Percentiles rank a stretch among this genome's conserved stretches.
These are phyloP conservation scores for Aphanoascus verrucosus DNA, from an alignment of 2,329 filamentous ascomycete species.

Conservation along the genomic window DNA sequence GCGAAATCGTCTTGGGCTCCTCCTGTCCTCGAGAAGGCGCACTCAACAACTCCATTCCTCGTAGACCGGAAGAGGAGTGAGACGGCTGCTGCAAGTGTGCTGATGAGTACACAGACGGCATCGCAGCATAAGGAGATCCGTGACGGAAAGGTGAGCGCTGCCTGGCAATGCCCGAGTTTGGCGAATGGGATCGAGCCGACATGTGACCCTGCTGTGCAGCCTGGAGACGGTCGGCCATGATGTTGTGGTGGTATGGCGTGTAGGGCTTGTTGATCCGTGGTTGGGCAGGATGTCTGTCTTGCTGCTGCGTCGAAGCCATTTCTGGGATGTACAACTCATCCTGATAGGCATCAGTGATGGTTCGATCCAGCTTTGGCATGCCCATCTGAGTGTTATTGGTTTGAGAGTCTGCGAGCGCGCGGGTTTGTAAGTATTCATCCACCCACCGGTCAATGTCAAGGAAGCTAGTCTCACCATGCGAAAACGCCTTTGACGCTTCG, in stretches of 20 bases:
- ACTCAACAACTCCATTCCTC: conserved; percentile 20
- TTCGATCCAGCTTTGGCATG: conserved; percentile 68
- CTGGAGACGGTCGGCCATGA: conserved; percentile 66
- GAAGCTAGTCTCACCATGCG: conserved; percentile 45
- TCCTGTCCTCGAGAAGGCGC: conserved; percentile 25
- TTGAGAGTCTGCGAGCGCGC: conserved; percentile 42
- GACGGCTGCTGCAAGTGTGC: conserved; percentile 26
- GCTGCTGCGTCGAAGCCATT: conserved; percentile 31
- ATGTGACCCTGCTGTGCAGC: conserved; percentile 67
- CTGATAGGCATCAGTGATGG: conserved; percentile 72
- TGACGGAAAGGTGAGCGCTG: conserved; percentile 74
- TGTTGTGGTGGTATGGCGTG: conserved; percentile 33
- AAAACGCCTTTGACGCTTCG: conserved; percentile 40
- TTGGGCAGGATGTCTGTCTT: conserved; percentile 31
- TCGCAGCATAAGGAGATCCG: conserved; percentile 51
- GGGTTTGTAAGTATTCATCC: conserved; percentile 57
- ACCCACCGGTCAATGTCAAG: conserved; percentile 39
- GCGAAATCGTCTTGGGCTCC: conserved; percentile 78
- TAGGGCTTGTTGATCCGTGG: conserved; percentile 25
- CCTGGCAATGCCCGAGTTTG: conserved; percentile 42
- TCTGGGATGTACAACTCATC: conserved; percentile 67
- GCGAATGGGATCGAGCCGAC: conserved; percentile 49
- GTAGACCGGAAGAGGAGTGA: conserved; percentile 27
- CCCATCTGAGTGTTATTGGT: conserved; percentile 32
- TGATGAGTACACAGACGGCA: conserved; percentile 33